Percentiles rank a stretch among this genome's conserved stretches.
These are phyloP conservation scores for Trichoderma gamsii DNA, from an alignment of 495 filamentous ascomycete genomes.

Conservation along the genomic window DNA sequence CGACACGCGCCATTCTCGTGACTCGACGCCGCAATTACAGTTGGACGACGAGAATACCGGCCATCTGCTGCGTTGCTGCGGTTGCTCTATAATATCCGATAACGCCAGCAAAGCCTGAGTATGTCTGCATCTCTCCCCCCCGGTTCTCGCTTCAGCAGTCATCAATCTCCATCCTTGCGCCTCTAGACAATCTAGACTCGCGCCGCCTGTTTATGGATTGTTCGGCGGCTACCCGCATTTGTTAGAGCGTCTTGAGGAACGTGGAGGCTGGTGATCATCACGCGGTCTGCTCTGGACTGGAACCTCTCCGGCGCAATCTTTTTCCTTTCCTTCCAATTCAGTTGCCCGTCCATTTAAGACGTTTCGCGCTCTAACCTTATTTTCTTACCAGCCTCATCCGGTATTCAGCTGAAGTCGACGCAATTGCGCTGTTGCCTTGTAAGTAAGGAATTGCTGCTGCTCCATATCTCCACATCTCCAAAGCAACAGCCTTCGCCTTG, in stretches of 20 bases:
- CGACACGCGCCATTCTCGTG: background rate
- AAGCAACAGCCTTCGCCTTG: too few relatives aligned
- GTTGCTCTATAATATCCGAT: background rate
- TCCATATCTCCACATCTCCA: too few relatives aligned
- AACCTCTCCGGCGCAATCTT: background rate
- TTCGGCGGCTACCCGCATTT: conserved; percentile 2
- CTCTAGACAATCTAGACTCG: background rate
- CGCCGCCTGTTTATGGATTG: background rate
- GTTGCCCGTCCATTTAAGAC: background rate
- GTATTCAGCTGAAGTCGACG: background rate
- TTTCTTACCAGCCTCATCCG: background rate
- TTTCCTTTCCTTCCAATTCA: background rate
- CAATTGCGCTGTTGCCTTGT: background rate
- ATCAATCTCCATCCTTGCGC: background rate
- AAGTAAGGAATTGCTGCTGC: background rate
- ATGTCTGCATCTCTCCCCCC: too few relatives aligned
- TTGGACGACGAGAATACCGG: too few relatives aligned
- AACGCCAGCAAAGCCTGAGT: too few relatives aligned
- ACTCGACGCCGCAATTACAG: background rate
- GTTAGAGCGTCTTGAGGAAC: conserved; percentile 2
- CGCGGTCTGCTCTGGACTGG: conserved; percentile 4
- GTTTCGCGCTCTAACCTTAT: background rate
- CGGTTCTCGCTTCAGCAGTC: background rate
- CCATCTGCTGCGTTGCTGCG: background rate
- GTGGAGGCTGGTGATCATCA: conserved; percentile 14